phyloP scores from a whole-genome alignment of 441 rosid species.

The Dalechampia spathulata region DNA sequence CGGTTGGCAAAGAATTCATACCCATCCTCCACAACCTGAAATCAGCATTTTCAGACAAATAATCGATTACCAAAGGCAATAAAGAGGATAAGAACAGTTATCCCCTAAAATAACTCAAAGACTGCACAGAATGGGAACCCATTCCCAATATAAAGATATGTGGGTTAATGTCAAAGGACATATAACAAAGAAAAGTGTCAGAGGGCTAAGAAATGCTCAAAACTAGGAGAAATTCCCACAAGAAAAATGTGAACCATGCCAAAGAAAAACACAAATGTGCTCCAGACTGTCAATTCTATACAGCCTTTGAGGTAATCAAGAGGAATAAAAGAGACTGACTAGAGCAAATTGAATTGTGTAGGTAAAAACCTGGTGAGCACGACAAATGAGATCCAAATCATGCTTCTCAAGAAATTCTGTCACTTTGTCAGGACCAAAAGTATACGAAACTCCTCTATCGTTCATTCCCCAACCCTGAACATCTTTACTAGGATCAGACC shows the following conservation, averaged over 20 bases:
- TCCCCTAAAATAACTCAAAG: constrained; percentile 4
- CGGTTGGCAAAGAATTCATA: constrained; percentile 66
- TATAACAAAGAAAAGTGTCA: too few relatives aligned
- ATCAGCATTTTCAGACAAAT: constrained; percentile 6
- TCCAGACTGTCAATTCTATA: constrained; percentile 13
- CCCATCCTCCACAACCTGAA: constrained; percentile 80
- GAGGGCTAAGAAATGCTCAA: too few relatives aligned
- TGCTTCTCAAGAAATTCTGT: constrained; percentile 53
- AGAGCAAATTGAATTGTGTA: constrained; percentile 12
- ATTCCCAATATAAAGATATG: neutral
- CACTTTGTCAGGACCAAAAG: constrained; percentile 63
- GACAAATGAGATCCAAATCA: constrained; percentile 65
- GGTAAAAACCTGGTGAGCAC: constrained; percentile 63
- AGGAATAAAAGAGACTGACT: neutral
- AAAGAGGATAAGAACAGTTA: neutral
- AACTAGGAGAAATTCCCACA: too few relatives aligned
- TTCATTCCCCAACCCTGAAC: constrained; percentile 68
- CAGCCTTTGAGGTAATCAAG: neutral
- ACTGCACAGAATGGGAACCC: constrained; percentile 10
- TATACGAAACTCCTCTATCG: constrained; percentile 70
- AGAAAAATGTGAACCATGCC: neutral
- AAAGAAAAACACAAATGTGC: neutral
- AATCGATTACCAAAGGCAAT: neutral
- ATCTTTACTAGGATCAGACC: constrained; percentile 72
- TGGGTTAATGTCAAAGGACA: too few relatives aligned